Conservation (phyloP, 2,329 filamentous ascomycete genomes). For the Hypoxylon sp. region DNA sequence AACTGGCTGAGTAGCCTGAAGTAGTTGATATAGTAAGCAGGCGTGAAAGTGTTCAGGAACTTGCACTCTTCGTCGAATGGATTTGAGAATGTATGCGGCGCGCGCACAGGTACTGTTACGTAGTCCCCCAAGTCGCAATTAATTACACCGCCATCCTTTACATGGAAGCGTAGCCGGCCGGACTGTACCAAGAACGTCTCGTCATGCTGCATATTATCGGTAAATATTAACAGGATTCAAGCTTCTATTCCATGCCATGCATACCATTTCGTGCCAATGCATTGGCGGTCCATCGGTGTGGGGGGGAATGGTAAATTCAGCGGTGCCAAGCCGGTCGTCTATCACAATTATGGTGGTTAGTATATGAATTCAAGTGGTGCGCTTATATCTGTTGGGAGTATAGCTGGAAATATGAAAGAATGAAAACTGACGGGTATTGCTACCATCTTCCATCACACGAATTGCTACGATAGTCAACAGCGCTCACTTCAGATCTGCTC, state of each 20-base stretch:
- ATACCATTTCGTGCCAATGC: slow-evolving; percentile 19
- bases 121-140: slow-evolving; percentile 9
- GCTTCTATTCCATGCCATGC: not conserved
- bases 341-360: not conserved
- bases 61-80: slow-evolving; percentile 9
- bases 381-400: no score
- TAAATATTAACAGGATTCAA: not conserved
- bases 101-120: slow-evolving; percentile 9
- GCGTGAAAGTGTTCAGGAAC: slow-evolving; percentile 16
- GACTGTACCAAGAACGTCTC: slow-evolving; percentile 10
- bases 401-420: not conserved
- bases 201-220: not conserved
- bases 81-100: slow-evolving; percentile 4
- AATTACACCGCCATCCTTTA: slow-evolving; percentile 9
- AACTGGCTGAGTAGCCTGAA: slow-evolving; percentile 16
- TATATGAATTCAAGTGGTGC: not conserved
- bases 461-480: not conserved
- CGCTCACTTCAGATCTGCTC: not conserved
- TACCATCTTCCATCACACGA: slow-evolving; percentile 15
- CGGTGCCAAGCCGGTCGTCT: slow-evolving; percentile 14
- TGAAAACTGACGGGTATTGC: slow-evolving; percentile 9
- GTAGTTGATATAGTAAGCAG: slow-evolving; percentile 23
- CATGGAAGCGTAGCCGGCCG: slow-evolving; percentile 5
- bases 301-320: slow-evolving; percentile 14
- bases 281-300: slow-evolving; percentile 11